A percentile compares a stretch with the other conserved stretches of the same genome.
phyloP scores from a whole-genome alignment of 1,139 yeast genomes.

The Blastobotrys buckinghamii region DNA sequence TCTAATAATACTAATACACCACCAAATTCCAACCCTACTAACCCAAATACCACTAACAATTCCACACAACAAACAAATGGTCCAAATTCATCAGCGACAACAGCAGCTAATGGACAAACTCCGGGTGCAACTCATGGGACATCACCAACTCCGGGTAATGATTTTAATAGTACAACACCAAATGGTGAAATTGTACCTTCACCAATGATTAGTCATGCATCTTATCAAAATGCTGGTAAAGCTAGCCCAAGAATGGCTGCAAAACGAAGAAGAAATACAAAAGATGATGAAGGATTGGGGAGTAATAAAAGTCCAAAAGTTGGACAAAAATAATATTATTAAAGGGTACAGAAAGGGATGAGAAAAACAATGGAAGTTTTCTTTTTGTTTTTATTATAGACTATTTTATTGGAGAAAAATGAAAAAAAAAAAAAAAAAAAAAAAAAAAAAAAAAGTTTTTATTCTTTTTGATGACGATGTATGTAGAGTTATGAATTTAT shows the following conservation, averaged over 20 bases:
- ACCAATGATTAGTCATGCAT: constrained; percentile 11
- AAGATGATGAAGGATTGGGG: constrained; percentile 9
- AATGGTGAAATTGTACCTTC: constrained; percentile 12
- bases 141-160: constrained; percentile 1
- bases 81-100: neutral
- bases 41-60: no score
- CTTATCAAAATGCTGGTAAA: constrained; percentile 11
- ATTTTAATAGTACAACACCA: constrained; percentile 6
- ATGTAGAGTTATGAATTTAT: no score
- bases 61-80: neutral
- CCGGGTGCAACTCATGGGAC: no score
- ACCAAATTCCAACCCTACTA: neutral
- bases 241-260: constrained; percentile 14
- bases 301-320: constrained; percentile 9
- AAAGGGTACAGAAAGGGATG: no score
- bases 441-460: no score
- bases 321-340: no score
- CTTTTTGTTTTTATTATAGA: no score
- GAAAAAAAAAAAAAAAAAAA: no score
- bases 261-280: constrained; percentile 16
- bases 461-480: no score
- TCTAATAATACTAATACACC: neutral
- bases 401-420: no score
- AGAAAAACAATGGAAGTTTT: no score
- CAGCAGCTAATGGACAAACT: neutral